phyloP scores from a whole-genome alignment of 2,329 filamentous ascomycete species.

The Epichloe typhina region DNA sequence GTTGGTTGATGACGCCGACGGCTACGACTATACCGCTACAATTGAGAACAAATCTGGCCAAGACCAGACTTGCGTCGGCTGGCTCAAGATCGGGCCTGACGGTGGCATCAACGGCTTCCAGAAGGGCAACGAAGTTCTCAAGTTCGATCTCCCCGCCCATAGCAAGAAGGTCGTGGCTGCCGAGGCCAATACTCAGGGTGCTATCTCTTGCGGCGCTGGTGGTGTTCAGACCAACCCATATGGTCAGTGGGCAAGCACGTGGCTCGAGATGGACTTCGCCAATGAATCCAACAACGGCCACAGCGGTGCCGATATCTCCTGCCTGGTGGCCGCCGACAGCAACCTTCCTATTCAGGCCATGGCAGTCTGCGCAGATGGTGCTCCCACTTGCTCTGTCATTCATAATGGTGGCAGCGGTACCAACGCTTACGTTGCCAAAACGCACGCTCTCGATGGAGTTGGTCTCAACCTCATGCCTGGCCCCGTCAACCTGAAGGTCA shows the following conservation, averaged over 20 bases:
- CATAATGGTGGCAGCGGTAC: slow-evolving; percentile 20
- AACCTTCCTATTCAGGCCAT: slow-evolving; percentile 21
- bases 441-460: slow-evolving; percentile 24
- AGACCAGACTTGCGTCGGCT: slow-evolving; percentile 29
- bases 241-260: slow-evolving; percentile 31
- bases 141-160: slow-evolving; percentile 26
- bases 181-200: slow-evolving; percentile 34
- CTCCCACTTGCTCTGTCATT: slow-evolving; percentile 27
- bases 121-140: slow-evolving; percentile 25
- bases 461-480: slow-evolving; percentile 25
- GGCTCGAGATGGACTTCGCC: slow-evolving; percentile 37
- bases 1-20: slow-evolving; percentile 22
- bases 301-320: slow-evolving; percentile 38
- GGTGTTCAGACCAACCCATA: slow-evolving; percentile 20
- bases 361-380: slow-evolving; percentile 21
- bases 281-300: slow-evolving; percentile 32
- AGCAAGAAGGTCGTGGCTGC: slow-evolving; percentile 29
- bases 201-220: slow-evolving; percentile 28
- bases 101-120: slow-evolving; percentile 35
- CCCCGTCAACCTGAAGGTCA: slow-evolving; percentile 17
- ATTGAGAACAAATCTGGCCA: slow-evolving; percentile 25
- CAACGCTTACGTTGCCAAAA: slow-evolving; percentile 26
- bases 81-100: slow-evolving; percentile 38
- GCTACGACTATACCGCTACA: slow-evolving; percentile 32
- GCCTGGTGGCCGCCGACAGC: slow-evolving; percentile 28